Base-by-base conservation (phyloP, 2,329 filamentous ascomycete species). In the Sclerotinia spermophila region DNA sequence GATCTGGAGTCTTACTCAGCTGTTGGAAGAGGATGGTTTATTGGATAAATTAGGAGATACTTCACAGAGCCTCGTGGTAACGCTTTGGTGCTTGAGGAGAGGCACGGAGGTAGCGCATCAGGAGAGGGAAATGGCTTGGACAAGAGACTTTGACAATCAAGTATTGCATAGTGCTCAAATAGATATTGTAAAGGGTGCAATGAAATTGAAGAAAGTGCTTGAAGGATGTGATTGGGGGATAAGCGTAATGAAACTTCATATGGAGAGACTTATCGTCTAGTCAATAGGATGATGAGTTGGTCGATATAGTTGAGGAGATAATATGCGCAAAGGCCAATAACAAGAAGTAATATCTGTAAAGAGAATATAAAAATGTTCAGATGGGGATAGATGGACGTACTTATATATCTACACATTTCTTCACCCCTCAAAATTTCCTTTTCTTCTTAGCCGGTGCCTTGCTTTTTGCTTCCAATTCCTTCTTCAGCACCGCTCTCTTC, bases 371-470 rank as follows among this genome's bases (percentile, higher is more conserved):
- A 15, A 35, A 17, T 30, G 21, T 21, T 40, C 24, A 65, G 10
- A 65, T 30, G 33, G 45, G 33, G 45, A 21, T 2, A 65, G 35
- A 30, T 65, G 33, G 40, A 65, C 33, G 53, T 65, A 65, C 45
- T 53, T 53, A 17, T 55, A 68, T 35, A n/a, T 61, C 40, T 59
- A 59, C 21, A 44, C 40, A 68, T 68, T 56, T 61, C 30, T n/a
- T 15, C 19, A 30, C 24, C 56, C 27, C 38, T 76, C 68, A 80
- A 72, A 80, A 80, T 53, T 77, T 79, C 71, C 77, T 74, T 72
- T 79, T 80, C 72, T 80, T 80, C 69, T 77, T 79, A 19, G 71
- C 74, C 21, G 78, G 77, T 21, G 72, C 75, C 60, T 75, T 77
- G 15, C 75, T 74, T 67, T 80, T 79, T 69, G 72, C 75, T 66